Percentiles rank a stretch among this genome's conserved stretches.
phyloP scores from a whole-genome alignment of 2,329 filamentous ascomycete genomes.

The Alternaria postmessia region DNA sequence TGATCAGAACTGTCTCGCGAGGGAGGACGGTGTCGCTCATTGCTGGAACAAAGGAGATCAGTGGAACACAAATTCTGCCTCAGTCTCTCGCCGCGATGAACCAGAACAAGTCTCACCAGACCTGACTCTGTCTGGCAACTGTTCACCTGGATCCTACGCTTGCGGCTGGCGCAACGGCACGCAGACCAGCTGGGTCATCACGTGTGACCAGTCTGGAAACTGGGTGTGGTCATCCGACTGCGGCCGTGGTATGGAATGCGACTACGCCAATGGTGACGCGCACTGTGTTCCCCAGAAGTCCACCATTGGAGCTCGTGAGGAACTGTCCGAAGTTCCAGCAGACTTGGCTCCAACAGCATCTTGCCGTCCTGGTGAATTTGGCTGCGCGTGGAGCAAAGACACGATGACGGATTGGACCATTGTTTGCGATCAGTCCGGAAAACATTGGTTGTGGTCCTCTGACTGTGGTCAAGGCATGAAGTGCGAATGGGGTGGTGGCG shows the following conservation, averaged over 20 bases:
- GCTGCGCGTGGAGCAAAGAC: neutral
- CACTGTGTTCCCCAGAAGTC: neutral
- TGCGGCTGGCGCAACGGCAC: neutral
- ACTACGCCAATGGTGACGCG: neutral
- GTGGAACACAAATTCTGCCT: neutral
- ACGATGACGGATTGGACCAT: conserved; percentile 2
- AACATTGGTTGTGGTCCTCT: conserved; percentile 3
- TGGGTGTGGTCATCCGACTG: conserved; percentile 7
- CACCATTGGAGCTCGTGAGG: neutral
- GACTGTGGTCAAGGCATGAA: conserved; percentile 2
- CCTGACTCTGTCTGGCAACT: neutral
- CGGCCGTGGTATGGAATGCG: neutral
- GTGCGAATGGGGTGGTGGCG: neutral
- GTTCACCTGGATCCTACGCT: neutral
- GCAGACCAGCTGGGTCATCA: neutral
- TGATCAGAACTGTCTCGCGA: neutral
- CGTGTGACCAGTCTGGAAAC: neutral
- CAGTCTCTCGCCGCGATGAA: neutral
- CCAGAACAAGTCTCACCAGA: neutral
- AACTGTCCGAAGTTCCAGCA: neutral
- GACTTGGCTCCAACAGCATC: neutral
- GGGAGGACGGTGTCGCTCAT: neutral
- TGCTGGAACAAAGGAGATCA: conserved; percentile 2
- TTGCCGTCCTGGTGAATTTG: conserved; percentile 6
- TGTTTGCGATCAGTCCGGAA: conserved; percentile 1